Percentiles rank a stretch among this genome's conserved stretches.
Conservation (phyloP, 441 rosid species). For the Hypseocharis bilobata region DNA sequence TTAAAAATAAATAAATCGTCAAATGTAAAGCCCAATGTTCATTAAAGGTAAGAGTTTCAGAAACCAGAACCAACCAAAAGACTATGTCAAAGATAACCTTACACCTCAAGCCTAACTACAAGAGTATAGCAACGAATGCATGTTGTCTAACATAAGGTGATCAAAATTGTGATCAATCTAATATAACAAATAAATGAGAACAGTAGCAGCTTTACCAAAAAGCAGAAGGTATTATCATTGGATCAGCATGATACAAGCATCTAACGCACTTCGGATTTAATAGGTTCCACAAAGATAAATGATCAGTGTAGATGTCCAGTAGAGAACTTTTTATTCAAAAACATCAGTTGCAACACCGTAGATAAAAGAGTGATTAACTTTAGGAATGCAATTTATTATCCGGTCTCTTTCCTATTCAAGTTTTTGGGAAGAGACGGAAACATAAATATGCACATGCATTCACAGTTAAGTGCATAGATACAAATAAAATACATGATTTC, state of each 20-base stretch:
- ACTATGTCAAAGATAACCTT: neutral
- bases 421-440: neutral
- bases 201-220: neutral
- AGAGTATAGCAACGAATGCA: neutral
- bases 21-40: constrained; percentile 13
- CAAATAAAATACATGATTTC: constrained; percentile 10
- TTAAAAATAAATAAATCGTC: constrained; percentile 17
- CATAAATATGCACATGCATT: neutral
- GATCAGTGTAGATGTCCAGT: neutral
- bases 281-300: neutral
- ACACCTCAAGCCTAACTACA: neutral
- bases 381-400: neutral
- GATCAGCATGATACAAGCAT: neutral
- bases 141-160: constrained; percentile 1
- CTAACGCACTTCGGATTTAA: neutral
- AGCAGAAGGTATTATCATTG: neutral
- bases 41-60: constrained; percentile 4
- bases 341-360: neutral
- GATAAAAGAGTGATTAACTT: neutral
- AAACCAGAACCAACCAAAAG: constrained; percentile 9
- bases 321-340: neutral
- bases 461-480: neutral
- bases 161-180: neutral
- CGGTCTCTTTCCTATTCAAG: neutral
- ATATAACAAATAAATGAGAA: neutral